phyloP scores from a whole-genome alignment of 129 eudicot genomes.

The Dittrichia graveolens region DNA sequence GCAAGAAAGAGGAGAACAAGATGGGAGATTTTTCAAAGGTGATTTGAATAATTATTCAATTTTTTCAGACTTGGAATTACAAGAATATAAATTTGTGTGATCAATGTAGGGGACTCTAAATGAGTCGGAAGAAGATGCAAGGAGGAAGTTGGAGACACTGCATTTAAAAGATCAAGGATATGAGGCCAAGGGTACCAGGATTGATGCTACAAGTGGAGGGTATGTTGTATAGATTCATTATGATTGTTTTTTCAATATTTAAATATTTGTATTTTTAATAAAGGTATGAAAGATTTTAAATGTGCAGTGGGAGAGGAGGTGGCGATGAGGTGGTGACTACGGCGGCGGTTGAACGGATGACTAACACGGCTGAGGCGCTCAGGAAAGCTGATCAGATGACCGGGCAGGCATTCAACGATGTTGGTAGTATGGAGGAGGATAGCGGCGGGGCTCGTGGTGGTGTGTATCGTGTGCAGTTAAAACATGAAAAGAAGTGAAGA shows the following conservation, averaged over 20 bases:
- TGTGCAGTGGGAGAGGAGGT: neutral
- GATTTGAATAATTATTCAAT: neutral
- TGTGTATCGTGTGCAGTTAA: slow-evolving; percentile 27
- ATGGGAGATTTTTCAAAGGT: slow-evolving; percentile 14
- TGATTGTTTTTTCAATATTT: too few species aligned
- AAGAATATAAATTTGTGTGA: neutral
- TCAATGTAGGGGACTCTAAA: neutral
- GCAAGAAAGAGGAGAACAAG: slow-evolving; percentile 58
- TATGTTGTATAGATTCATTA: neutral
- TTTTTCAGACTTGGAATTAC: neutral
- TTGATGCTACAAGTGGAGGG: slow-evolving; percentile 23
- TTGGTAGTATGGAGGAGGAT: slow-evolving; percentile 14
- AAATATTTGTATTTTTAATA: neutral
- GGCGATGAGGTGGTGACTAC: slow-evolving; percentile 1
- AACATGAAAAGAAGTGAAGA: slow-evolving; percentile 24
- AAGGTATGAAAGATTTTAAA: neutral
- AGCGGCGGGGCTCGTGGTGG: neutral
- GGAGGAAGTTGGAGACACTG: slow-evolving; percentile 37
- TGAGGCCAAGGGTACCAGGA: slow-evolving; percentile 28
- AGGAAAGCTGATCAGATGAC: slow-evolving; percentile 32
- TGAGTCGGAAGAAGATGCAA: slow-evolving; percentile 35
- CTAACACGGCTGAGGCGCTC: slow-evolving; percentile 24
- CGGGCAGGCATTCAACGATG: slow-evolving; percentile 36
- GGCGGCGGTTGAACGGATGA: neutral
- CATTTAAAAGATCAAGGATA: slow-evolving; percentile 36